Evolutionary conservation across 371 early-diverging fungal species (phyloP).

Genomic region (Enteropsectra breve): DNA sequence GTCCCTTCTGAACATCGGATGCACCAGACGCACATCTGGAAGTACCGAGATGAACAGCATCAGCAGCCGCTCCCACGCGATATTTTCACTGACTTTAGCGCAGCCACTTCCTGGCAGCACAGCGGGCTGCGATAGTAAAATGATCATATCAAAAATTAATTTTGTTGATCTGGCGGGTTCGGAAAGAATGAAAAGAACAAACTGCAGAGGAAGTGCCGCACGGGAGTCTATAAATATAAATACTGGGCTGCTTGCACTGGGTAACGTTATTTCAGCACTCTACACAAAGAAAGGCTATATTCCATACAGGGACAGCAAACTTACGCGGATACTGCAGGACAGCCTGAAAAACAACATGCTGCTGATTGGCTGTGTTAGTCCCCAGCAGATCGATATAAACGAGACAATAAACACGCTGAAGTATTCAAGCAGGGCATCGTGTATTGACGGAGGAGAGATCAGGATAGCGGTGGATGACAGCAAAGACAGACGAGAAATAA

Average conservation of each 20-base stretch:
- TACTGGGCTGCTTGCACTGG: constrained; percentile 83
- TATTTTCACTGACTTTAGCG: constrained; percentile 77
- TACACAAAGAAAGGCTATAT: constrained; percentile 67
- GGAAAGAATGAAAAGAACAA: constrained; percentile 85
- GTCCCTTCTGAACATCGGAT: constrained; percentile 71
- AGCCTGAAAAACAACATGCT: constrained; percentile 77
- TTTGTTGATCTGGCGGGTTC: constrained; percentile 99
- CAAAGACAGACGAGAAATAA: constrained; percentile 16
- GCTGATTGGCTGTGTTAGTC: constrained; percentile 81
- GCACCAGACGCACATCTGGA: constrained; percentile 73
- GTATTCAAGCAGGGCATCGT: constrained; percentile 59
- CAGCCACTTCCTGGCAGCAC: no score
- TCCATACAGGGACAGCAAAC: constrained; percentile 89
- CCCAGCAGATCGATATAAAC: constrained; percentile 67
- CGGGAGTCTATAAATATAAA: constrained; percentile 96
- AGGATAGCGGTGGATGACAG: constrained; percentile 12
- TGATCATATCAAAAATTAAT: constrained; percentile 24
- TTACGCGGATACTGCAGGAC: constrained; percentile 85
- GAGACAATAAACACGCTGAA: constrained; percentile 83
- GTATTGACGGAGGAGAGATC: constrained; percentile 39
- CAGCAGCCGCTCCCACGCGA: constrained; percentile 88
- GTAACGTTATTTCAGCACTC: constrained; percentile 95
- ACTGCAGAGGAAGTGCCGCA: constrained; percentile 78
- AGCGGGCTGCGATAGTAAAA: constrained; percentile 1
- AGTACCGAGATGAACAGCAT: constrained; percentile 87